Evolutionary conservation across 768 basidiomycete species (phyloP).

Genomic region (Leucocoprinus birnbaumii): DNA sequence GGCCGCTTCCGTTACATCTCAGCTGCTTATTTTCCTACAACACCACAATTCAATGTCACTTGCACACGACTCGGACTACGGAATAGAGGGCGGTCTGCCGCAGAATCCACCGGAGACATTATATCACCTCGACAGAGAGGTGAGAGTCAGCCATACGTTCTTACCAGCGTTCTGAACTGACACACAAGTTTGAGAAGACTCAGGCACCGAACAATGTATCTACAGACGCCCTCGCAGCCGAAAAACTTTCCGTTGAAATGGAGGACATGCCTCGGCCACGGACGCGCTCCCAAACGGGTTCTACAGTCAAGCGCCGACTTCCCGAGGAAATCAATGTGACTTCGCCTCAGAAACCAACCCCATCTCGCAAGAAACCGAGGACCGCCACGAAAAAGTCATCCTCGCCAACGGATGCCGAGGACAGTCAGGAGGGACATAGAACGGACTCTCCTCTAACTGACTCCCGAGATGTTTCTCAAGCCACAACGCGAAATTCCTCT

Average conservation of each 20-base stretch:
- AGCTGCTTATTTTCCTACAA: too few relatives aligned
- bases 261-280: constrained; percentile 23
- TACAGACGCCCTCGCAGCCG: neutral
- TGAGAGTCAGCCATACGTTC: neutral
- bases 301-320: constrained; percentile 25
- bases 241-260: constrained; percentile 1
- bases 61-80: neutral
- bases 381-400: constrained; percentile 8
- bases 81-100: neutral
- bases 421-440: constrained; percentile 1
- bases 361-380: constrained; percentile 8
- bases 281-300: constrained; percentile 34
- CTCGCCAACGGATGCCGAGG: constrained; percentile 4
- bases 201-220: constrained; percentile 6
- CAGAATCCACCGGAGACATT: neutral
- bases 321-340: constrained; percentile 16
- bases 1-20: neutral
- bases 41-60: neutral
- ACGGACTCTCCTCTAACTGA: constrained; percentile 9
- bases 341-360: constrained; percentile 2
- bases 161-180: neutral
- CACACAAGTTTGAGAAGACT: neutral
- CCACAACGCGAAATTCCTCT: constrained; percentile 11
- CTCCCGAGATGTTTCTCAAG: constrained; percentile 4
- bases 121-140: neutral